Base-by-base conservation (phyloP, 768 basidiomycete genomes). In the Podaxis mareebaensis region DNA sequence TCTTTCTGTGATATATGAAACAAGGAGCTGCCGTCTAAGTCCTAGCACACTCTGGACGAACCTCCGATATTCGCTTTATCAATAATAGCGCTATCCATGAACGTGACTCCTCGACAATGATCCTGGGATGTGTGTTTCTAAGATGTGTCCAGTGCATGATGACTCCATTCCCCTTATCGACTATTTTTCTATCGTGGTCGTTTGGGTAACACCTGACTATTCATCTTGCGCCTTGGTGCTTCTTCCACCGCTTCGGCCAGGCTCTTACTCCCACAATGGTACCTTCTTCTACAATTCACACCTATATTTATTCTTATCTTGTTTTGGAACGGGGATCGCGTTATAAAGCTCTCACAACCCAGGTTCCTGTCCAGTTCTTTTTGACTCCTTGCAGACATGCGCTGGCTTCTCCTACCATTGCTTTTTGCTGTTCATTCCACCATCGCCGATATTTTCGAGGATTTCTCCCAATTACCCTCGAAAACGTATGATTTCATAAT, bases 401-500 rank as follows among this genome's bases (percentile, higher is more conserved):
- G 30, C 38, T 22, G 20, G 20, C 8, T 55, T 26, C 36, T 55
- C 39, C n/a, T 4, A 7, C 3, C 39, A 2, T 10, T 13, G 12
- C 39, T 55, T 12, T 24, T 55, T 13, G 36, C 20, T 11, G 20
- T 26, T 40, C 36, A 22, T 12, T 40, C 54, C 2, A 24, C 11
- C n/a, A 22, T 55, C 24, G 54, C 54, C 3, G 54, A 22, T 11
- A 55, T 55, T n/a, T 55, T 55, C 12, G 36, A 55, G 38, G 36
- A 55, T 39, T 10, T 55, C 12, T 39, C 54, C 7, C 54, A 55
- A 38, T 8, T 55, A 17, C 54, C 54, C 6, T 39, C 36, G 20
- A 55, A 39, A 40, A 5, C 15, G n/a, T 55, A 55, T 39, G 54
- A 55, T 17, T 55, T 55, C 38, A 55, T 55, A 39, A 40, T 55